Evolutionary conservation across 306 rosid genomes (phyloP), one percentile per base, ranked within the genome.

Genomic region (Malus orientalis): DNA sequence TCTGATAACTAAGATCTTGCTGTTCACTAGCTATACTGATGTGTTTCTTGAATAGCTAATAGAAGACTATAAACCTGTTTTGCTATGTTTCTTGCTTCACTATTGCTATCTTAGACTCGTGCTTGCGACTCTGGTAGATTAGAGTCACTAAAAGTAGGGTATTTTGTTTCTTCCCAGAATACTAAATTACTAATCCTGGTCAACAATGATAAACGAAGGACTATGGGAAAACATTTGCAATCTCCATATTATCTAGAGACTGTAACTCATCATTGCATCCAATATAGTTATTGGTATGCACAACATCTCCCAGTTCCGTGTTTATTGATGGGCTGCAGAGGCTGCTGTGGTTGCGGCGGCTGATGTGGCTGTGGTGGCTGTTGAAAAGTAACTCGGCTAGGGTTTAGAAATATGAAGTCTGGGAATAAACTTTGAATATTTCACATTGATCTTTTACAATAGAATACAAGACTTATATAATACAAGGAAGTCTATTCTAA

Each of bases 281-380:
- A 80, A 80, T 9, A 75, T 9, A 36, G 69, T 75, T 67, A 79
- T 45, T 32, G 65, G 29, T 9, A 22, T 3, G 70, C n/a, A 38
- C 18, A 62, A 64, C 22, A 19, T 20, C 10, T 2, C 22, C 70
- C 49, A 36, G 15, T 9, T 66, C 49, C 22, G 16, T 9, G 27
- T 11, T 33, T 49, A 36, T 36, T 66, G 70, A 49, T 66, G 70
- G 38, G 38, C 5, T 38, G 42, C 42, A 38, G 2, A 38, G 64
- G 29, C 6, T 10, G 63, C 4, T 22, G 30, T 49, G 8, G 20
- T 14, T 32, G 69, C 3, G 45, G 44, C 3, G 11, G 3, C 23
- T 64, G 25, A 9, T 8, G 61, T 55, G 19, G 78, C 51, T 49
- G 81, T 16, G 3, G 6, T 16, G 19, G n/a, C 25, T 25, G 25